phyloP scores from a whole-genome alignment of 2,329 filamentous ascomycete species.

The Lachnellula hyalina region DNA sequence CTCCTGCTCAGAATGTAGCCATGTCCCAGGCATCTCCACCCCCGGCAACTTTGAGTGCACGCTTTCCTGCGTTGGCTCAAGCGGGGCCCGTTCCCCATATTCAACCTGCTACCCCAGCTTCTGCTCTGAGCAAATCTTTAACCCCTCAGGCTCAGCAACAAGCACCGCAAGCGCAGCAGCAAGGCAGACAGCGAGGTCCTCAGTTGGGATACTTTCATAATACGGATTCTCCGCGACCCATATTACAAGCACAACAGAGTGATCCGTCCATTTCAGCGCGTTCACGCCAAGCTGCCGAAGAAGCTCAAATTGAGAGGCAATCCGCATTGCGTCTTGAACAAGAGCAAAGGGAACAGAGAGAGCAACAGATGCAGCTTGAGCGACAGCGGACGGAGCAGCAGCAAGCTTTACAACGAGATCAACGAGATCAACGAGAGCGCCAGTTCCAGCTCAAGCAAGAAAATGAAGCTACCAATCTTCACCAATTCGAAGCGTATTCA shows the following conservation, averaged over 20 bases:
- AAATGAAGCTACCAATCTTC: constrained; percentile 30
- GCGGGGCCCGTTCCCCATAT: constrained; percentile 29
- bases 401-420: constrained; percentile 8
- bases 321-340: constrained; percentile 24
- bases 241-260: constrained; percentile 15
- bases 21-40: constrained; percentile 25
- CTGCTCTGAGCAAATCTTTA: constrained; percentile 23
- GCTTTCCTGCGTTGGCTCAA: constrained; percentile 30
- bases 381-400: constrained; percentile 6
- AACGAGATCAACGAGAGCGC: constrained; percentile 7
- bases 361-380: constrained; percentile 19
- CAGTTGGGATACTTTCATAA: constrained; percentile 26
- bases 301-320: constrained; percentile 28
- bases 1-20: constrained; percentile 14
- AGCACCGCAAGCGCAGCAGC: constrained; percentile 15
- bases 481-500: constrained; percentile 30
- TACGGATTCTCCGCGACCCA: constrained; percentile 22
- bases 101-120: constrained; percentile 21
- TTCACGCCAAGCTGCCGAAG: constrained; percentile 25
- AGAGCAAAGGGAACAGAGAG: constrained; percentile 19
- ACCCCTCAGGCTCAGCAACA: constrained; percentile 24
- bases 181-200: constrained; percentile 25
- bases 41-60: constrained; percentile 16
- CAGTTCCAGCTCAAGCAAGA: constrained; percentile 30
- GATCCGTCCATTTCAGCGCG: constrained; percentile 21